Conservation (phyloP, 164 flowering plant species). For the Kingdonia uniflora region DNA sequence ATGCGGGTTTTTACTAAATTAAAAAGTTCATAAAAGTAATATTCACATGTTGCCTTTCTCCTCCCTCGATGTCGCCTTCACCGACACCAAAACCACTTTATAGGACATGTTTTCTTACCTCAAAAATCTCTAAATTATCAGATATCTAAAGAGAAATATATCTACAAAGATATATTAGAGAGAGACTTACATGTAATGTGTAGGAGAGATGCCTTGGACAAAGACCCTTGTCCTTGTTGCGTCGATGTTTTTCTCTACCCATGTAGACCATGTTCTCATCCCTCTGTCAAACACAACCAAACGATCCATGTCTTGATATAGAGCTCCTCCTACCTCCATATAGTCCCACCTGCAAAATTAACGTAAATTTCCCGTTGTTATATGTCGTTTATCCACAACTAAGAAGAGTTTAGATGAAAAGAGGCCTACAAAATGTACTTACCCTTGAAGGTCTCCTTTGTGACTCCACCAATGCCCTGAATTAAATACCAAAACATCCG, state of each 20-base stretch:
- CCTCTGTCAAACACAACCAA: constrained; percentile 24
- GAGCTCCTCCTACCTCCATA: constrained; percentile 19
- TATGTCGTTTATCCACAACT: too few relatives aligned
- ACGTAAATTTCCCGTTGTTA: too few relatives aligned
- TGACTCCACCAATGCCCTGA: constrained; percentile 77
- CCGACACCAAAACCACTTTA: too few relatives aligned
- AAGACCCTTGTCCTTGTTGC: constrained; percentile 23
- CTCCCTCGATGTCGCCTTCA: too few relatives aligned
- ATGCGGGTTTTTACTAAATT: too few relatives aligned
- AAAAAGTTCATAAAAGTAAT: too few relatives aligned
- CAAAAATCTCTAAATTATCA: too few relatives aligned
- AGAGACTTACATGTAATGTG: constrained; percentile 28
- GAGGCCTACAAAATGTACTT: too few relatives aligned
- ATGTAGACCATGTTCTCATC: constrained; percentile 36
- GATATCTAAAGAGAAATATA: not conserved
- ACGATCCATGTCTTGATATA: constrained; percentile 35
- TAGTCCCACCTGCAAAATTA: constrained; percentile 32
- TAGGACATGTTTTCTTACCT: too few relatives aligned
- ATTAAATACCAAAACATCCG: constrained; percentile 50
- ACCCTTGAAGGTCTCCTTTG: constrained; percentile 47
- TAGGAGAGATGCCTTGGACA: constrained; percentile 46
- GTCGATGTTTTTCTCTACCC: constrained; percentile 36
- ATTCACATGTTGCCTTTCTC: too few relatives aligned
- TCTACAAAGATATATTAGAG: too few relatives aligned
- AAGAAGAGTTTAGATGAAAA: too few relatives aligned